A percentile compares a stretch with the other conserved stretches of the same genome.
Evolutionary conservation across 345 rosid species (phyloP).

Genomic region (Gossypioides kirkii): DNA sequence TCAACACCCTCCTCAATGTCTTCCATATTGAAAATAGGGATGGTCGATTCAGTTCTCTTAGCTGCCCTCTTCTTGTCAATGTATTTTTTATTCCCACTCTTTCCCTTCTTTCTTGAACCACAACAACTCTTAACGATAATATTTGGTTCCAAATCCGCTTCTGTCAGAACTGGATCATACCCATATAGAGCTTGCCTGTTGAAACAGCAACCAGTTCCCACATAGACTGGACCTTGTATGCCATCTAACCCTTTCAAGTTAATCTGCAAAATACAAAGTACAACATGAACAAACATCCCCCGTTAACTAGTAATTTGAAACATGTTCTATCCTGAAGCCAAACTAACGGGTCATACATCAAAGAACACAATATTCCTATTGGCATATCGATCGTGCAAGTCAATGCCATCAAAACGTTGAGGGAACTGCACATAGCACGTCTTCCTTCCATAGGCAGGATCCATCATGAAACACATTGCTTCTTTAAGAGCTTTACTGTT

Average conservation of each 20-base stretch:
- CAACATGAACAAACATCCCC: neutral
- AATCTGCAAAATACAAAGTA: slow-evolving; percentile 46
- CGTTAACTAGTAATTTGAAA: neutral
- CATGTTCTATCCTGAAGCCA: slow-evolving; percentile 11
- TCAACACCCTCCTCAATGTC: slow-evolving; percentile 97
- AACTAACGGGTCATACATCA: slow-evolving; percentile 53
- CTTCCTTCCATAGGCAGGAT: slow-evolving; percentile 78
- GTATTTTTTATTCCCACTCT: slow-evolving; percentile 60
- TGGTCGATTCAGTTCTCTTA: slow-evolving; percentile 88
- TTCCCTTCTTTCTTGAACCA: slow-evolving; percentile 91
- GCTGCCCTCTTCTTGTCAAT: slow-evolving; percentile 71
- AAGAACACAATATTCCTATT: slow-evolving; percentile 97
- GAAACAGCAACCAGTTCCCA: slow-evolving; percentile 99
- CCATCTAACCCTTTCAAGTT: slow-evolving; percentile 98
- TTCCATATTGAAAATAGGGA: slow-evolving; percentile 97
- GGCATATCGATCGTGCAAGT: slow-evolving; percentile 97
- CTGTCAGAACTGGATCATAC: slow-evolving; percentile 94
- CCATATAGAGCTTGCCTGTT: slow-evolving; percentile 98
- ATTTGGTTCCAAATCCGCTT: slow-evolving; percentile 92
- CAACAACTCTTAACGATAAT: slow-evolving; percentile 94
- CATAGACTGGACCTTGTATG: slow-evolving; percentile 97
- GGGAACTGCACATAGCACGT: slow-evolving; percentile 99
- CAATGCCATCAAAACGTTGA: slow-evolving; percentile 98
- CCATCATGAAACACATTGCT: slow-evolving; percentile 99
- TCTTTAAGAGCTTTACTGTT: slow-evolving; percentile 97